Evolutionary conservation across 2,329 filamentous ascomycete species (phyloP), one percentile per base, ranked within the genome.

Genomic region (Cladophialophora carrionii): DNA sequence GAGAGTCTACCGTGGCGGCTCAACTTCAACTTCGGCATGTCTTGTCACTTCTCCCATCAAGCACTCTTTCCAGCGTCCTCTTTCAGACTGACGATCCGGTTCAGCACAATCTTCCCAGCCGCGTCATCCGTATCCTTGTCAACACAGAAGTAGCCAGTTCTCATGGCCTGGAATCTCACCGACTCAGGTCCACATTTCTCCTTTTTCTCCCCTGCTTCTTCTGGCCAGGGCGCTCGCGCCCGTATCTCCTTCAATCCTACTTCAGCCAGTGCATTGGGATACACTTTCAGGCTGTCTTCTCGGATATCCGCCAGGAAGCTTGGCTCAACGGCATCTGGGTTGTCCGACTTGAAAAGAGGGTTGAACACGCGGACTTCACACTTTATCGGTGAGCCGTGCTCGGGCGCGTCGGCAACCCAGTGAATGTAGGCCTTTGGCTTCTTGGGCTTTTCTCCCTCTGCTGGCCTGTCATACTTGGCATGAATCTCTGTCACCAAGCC

Each of bases 51-150:
- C 20, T 6, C 49, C 52, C 14, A 49, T 65, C 63, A 65, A 41
- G 58, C 29, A 46, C 48, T 65, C 83, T 92, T 92, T 62, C 87
- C 87, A n/a, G 85, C 80, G 74, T 96, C 91, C 78, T 96, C 93
- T 81, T 96, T 96, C 74, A 97, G 78, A 55, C 90, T 91, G 24
- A 98, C 93, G 73, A 98, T 97, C 58, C 92, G 85, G 80, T 98
- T 98, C 32, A 98, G 80, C 55, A 98, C 86, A 70, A 96, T 82
- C 76, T 89, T 91, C n/a, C 91, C 90, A 8, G 63, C 31, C 26
- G 51, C 52, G 34, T 87, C 85, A 0, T 87, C 90, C 65, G 87
- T 90, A 72, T 96, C 92, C 57, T 84, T 86, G 75, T 97, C 93
- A 76, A 96, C 71, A 81, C 87, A 87, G 79, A 95, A 95, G 76